phyloP scores from a whole-genome alignment of 805 yeast species.

The Henningerozyma blattae region DNA sequence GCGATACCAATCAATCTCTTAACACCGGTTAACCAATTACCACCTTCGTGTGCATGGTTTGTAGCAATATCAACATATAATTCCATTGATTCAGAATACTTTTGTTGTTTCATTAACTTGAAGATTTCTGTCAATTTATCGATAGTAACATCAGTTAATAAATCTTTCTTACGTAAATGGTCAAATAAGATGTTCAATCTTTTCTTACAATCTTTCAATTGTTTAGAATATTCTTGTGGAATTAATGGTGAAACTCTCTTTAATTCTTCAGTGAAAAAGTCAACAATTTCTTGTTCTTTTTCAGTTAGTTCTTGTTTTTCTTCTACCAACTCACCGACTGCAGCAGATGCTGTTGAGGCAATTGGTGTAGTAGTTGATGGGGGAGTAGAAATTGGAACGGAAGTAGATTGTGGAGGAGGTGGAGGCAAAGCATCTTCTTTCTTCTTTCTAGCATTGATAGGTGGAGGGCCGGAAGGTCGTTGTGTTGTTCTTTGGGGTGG shows the following conservation, averaged over 20 bases:
- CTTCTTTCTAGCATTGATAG: slow-evolving; percentile 16
- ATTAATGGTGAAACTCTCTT: slow-evolving; percentile 56
- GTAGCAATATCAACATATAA: slow-evolving; percentile 49
- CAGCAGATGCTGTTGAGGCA: slow-evolving; percentile 17
- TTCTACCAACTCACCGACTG: slow-evolving; percentile 8
- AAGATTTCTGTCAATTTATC: slow-evolving; percentile 40
- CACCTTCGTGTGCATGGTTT: slow-evolving; percentile 58
- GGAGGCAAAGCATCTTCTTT: slow-evolving; percentile 1
- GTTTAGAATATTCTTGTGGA: slow-evolving; percentile 64
- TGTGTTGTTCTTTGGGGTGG: slow-evolving; percentile 13
- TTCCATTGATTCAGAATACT: slow-evolving; percentile 47
- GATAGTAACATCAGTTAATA: slow-evolving; percentile 46
- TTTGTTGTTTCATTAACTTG: slow-evolving; percentile 36
- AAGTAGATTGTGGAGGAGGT: not conserved
- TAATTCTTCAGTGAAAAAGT: slow-evolving; percentile 42
- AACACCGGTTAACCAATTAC: slow-evolving; percentile 88
- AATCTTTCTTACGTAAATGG: slow-evolving; percentile 62
- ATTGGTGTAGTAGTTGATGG: slow-evolving; percentile 7
- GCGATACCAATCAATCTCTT: slow-evolving; percentile 75
- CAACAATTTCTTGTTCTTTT: slow-evolving; percentile 43
- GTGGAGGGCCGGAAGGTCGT: slow-evolving; percentile 26
- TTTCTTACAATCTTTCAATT: slow-evolving; percentile 69
- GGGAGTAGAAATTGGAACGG: not conserved
- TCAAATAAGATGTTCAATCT: slow-evolving; percentile 67
- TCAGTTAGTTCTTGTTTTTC: slow-evolving; percentile 42